A percentile compares a stretch with the other conserved stretches of the same genome.
These are phyloP conservation scores for Annulohypoxylon nitens DNA, from an alignment of 495 filamentous ascomycete genomes.

Conservation along the genomic window DNA sequence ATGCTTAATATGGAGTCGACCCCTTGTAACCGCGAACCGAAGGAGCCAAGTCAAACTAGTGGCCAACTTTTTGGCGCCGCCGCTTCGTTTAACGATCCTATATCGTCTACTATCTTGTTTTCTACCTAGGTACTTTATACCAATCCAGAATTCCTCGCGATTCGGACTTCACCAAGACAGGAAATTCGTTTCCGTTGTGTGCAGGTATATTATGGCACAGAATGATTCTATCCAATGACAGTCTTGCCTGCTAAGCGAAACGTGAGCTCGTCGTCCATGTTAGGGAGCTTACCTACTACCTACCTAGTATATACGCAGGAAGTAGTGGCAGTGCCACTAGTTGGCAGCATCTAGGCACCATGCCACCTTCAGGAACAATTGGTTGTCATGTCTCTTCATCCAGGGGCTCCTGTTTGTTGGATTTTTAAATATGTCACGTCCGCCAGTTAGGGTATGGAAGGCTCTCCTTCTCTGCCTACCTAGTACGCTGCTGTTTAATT, in stretches of 20 bases:
- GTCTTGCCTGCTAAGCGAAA: constrained; percentile 23
- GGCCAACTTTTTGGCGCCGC: constrained; percentile 20
- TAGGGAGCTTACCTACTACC: constrained; percentile 7
- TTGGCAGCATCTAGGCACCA: constrained; percentile 28
- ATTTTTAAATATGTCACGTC: constrained; percentile 33
- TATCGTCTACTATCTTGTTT: constrained; percentile 10
- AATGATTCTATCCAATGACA: constrained; percentile 31
- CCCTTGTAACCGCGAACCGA: constrained; percentile 18
- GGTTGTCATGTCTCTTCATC: constrained; percentile 14
- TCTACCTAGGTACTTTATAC: constrained; percentile 3
- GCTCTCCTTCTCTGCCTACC: constrained; percentile 2
- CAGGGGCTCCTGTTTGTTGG: constrained; percentile 19
- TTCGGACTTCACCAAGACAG: constrained; percentile 30
- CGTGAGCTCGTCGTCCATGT: constrained; percentile 22
- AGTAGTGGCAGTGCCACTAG: constrained; percentile 25
- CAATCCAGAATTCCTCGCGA: constrained; percentile 27
- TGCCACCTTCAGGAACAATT: neutral
- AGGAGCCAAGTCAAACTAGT: constrained; percentile 23
- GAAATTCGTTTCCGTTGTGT: constrained; percentile 32
- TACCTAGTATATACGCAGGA: constrained; percentile 8
- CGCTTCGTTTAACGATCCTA: constrained; percentile 24
- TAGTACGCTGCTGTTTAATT: constrained; percentile 21
- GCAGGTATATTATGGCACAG: constrained; percentile 18
- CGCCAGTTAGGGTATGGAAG: constrained; percentile 1
- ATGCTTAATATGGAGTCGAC: constrained; percentile 11